Conservation (phyloP, 2,329 filamentous ascomycete genomes). For the Xylaria digitata region DNA sequence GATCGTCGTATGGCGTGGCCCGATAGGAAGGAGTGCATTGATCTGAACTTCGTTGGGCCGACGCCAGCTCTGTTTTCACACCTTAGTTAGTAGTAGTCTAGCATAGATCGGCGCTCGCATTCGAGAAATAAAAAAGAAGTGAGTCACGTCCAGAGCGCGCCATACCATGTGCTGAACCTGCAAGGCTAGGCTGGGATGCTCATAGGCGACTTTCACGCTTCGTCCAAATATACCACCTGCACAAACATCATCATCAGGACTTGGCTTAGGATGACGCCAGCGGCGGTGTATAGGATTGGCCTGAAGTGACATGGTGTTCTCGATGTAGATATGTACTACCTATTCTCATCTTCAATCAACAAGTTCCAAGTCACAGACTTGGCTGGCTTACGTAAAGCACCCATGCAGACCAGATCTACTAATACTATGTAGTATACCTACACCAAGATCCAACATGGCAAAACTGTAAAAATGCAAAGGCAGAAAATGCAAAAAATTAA, state of each 20-base stretch:
- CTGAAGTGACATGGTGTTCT: background rate
- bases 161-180: background rate
- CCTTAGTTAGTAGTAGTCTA: background rate
- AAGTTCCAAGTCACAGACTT: background rate
- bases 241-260: background rate
- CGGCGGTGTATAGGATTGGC: conserved; percentile 4
- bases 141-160: no score
- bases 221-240: conserved; percentile 17
- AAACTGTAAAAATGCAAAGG: no score
- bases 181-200: background rate
- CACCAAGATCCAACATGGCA: no score
- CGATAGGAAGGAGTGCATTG: background rate
- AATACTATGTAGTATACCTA: no score
- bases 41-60: background rate
- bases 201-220: background rate
- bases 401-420: background rate
- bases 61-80: background rate
- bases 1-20: background rate
- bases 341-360: background rate
- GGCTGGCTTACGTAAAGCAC: background rate
- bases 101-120: no score
- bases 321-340: background rate
- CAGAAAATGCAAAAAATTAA: no score
- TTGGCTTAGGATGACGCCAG: conserved; percentile 6
- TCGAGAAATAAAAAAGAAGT: no score